These are phyloP conservation scores for Lecanicillium sp. DNA, from an alignment of 2,329 filamentous ascomycete genomes.

Conservation along the genomic window DNA sequence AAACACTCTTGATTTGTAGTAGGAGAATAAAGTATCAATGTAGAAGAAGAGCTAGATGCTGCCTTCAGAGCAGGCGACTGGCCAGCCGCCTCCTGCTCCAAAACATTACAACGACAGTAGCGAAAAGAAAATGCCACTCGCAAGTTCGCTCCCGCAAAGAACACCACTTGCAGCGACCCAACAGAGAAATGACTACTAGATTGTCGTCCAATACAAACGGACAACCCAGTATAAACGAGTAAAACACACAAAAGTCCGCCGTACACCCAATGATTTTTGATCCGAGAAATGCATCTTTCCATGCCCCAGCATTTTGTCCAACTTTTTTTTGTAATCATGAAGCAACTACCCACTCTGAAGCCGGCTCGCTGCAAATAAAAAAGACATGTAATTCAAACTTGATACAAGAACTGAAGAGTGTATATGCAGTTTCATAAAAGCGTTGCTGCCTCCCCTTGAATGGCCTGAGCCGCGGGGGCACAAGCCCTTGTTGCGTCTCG, in stretches of 20 bases:
- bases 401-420: constrained; percentile 35
- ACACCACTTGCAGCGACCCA: not conserved
- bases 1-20: not conserved
- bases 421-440: constrained; percentile 9
- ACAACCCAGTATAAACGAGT: constrained; percentile 4
- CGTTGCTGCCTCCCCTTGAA: too few species aligned
- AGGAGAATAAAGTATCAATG: constrained; percentile 4
- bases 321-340: constrained; percentile 23
- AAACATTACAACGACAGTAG: constrained; percentile 13
- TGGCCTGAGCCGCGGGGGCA: too few species aligned
- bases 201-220: too few species aligned
- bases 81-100: constrained; percentile 7
- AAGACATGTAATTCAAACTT: constrained; percentile 27
- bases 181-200: too few species aligned
- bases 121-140: constrained; percentile 11
- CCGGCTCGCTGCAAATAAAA: constrained; percentile 17
- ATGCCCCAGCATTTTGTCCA: constrained; percentile 15
- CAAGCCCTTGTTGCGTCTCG: too few species aligned
- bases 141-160: not conserved
- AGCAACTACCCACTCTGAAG: constrained; percentile 11
- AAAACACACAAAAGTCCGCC: constrained; percentile 18
- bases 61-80: constrained; percentile 5
- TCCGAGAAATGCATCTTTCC: constrained; percentile 14
- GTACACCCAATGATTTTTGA: constrained; percentile 16
- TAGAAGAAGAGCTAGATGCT: constrained; percentile 3